Conservation (phyloP, 208 protist species). For the Leptomonas pyrrhocoris region DNA sequence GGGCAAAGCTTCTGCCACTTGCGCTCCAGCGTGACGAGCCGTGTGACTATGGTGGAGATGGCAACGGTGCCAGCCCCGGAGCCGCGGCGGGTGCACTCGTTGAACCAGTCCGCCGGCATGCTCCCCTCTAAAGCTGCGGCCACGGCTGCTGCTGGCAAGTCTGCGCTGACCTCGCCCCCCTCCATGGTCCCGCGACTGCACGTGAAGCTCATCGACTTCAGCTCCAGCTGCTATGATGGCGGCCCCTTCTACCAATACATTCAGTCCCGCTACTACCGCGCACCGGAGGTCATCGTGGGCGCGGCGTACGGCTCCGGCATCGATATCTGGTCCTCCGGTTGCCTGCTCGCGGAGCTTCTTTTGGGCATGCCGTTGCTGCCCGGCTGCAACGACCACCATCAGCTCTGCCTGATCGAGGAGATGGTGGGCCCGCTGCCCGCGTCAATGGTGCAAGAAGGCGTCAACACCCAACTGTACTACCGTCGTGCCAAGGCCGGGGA, state of each 20-base stretch:
- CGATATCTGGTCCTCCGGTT: conserved; percentile 98
- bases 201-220: conserved; percentile 98
- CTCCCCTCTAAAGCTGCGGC: conserved; percentile 1
- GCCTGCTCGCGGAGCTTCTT: conserved; percentile 95
- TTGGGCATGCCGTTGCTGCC: conserved; percentile 95
- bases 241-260: conserved; percentile 85
- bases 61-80: conserved; percentile 30
- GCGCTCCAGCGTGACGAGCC: conserved; percentile 21
- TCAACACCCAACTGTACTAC: conserved; percentile 57
- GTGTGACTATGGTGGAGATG: conserved; percentile 23
- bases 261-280: conserved; percentile 96
- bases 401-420: conserved; percentile 95
- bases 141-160: background rate
- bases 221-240: conserved; percentile 93
- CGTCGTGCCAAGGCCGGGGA: background rate
- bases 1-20: conserved; percentile 21
- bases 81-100: conserved; percentile 35
- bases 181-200: conserved; percentile 40
- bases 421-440: conserved; percentile 85
- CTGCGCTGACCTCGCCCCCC: background rate
- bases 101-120: conserved; percentile 33
- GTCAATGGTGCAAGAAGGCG: conserved; percentile 60
- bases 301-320: conserved; percentile 90
- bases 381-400: conserved; percentile 91
- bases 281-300: conserved; percentile 96